Base-by-base conservation (phyloP, 2,329 filamentous ascomycete species). In the Trichophaea hybrida region DNA sequence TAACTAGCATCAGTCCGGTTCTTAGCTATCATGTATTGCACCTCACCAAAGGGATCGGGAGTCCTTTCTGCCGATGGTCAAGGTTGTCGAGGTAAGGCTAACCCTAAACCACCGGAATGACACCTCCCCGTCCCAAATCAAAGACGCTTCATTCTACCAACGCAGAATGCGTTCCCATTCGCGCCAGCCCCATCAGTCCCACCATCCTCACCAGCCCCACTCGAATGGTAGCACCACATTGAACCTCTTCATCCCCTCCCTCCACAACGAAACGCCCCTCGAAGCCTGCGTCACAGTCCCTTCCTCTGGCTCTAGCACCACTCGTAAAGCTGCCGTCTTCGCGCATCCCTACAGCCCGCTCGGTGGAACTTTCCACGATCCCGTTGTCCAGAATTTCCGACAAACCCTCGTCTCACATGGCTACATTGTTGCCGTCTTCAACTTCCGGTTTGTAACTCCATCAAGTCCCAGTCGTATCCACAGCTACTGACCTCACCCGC, bases 401-500 rank as follows among this genome's bases (percentile, higher is more conserved):
- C 74, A 75, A 1, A 78, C 84, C 60, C 75, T 94, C 50, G 71
- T 94, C n/a, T 74, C 77, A 4, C 73, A 77, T 56, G 87, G 86
- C 1, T 94, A 81, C 68, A 71, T 94, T 1, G 85, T 96, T 1
- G 84, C 79, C 6, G 94, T 88, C 0, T 96, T 97, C 72, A 96
- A 97, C 69, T 96, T 97, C 71, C 80, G 24, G 24, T 24, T 24
- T 3, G 24, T 24, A 24, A 24, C 24, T 2, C 24, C 24, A 24
- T 24, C 24, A 24, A 24, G 71, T 94, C n/a, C 74, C 77, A 4
- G 73, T 77, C 56, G 87, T 86, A 1, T 94, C 81, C 68, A 71
- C 94, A 1, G 85, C 96, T 1, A 84, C 79, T 6, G 94, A 88
- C 0, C 96, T 97, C 72, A 96, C 97, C 69, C 96, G 97, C 71